Base-by-base conservation (phyloP, 2,329 filamentous ascomycete genomes). In the Alternaria arbusti region DNA sequence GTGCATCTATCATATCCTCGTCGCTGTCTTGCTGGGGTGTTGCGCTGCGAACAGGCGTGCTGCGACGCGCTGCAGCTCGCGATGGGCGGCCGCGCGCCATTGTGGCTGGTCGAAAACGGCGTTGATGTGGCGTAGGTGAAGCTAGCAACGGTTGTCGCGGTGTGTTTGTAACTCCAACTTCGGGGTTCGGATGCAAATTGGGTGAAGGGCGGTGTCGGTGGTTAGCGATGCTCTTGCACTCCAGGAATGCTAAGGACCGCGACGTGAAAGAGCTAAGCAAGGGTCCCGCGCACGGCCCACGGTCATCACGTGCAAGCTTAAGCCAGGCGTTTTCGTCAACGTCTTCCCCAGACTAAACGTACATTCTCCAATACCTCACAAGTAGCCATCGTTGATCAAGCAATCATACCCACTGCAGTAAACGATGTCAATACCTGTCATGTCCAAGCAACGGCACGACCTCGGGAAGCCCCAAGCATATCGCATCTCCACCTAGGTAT, bases 51-150 rank as follows among this genome's bases (percentile, higher is more conserved):
- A 68, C 72, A 44, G 78, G 76, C 46, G 75, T 78, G 71, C 76
- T 79, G 75, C 76, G 77, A 74, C 74, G 77, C 69, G 78, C 78
- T 67, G 77, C 78, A 70, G 77, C 77, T 68, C 78, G 76, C 40
- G 77, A 79, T 58, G 75, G 78, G 64, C 77, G 72, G 49, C 75
- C 73, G 65, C 77, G 77, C 70, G 76, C 76, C 78, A 79, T 80
- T 63, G 68, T 59, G 56, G 26, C 20, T 63, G n/a, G 20, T 32
- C 23, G 30, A 40, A 22, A 52, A 44, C 22, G 7, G 9, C 54
- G n/a, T 49, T 36, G 3, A 50, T 45, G 32, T 45, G 44, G 44
- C 44, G 30, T 44, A 36, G 46, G 6, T 17, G 6, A 26, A 23
- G 9, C 25, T 63, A 13, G 15, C 12, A 20, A 7, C 25, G 13